Conservation (phyloP, 345 rosid species). For the Dipteronia dyeriana region DNA sequence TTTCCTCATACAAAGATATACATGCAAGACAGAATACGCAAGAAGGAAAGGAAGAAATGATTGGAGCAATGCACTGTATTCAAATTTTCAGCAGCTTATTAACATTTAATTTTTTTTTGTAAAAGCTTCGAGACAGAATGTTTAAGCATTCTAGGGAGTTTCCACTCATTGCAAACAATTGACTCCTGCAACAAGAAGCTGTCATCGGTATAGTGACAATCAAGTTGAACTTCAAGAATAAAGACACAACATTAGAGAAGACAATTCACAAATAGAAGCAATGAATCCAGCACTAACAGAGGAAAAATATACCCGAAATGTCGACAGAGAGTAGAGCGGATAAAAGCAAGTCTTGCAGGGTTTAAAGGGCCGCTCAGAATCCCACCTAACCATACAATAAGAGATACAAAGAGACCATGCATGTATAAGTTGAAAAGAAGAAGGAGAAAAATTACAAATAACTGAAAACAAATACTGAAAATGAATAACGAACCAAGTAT, state of each 20-base stretch:
- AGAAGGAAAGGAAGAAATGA: not conserved
- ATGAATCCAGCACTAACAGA: not conserved
- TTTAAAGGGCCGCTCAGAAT: conserved; percentile 82
- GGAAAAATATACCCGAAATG: conserved; percentile 60
- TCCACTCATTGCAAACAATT: not conserved
- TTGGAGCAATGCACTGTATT: not conserved
- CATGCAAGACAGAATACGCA: not conserved
- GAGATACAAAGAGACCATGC: not conserved
- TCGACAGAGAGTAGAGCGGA: conserved; percentile 87
- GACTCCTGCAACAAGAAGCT: not conserved
- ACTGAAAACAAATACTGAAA: not conserved
- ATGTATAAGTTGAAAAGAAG: not conserved
- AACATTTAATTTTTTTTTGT: too few relatives aligned
- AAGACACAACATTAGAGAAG: not conserved
- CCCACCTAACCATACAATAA: conserved; percentile 66
- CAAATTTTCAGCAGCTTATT: not conserved
- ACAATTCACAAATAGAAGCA: not conserved
- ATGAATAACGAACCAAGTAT: conserved; percentile 55
- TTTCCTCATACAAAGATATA: not conserved
- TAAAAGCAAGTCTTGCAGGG: conserved; percentile 85
- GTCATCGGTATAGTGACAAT: not conserved
- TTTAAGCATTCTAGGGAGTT: too few relatives aligned
- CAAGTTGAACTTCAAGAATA: not conserved
- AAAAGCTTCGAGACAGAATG: not conserved
- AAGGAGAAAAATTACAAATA: not conserved